phyloP scores from a whole-genome alignment of 129 eudicot genomes.

The Heracleum sosnowskyi region DNA sequence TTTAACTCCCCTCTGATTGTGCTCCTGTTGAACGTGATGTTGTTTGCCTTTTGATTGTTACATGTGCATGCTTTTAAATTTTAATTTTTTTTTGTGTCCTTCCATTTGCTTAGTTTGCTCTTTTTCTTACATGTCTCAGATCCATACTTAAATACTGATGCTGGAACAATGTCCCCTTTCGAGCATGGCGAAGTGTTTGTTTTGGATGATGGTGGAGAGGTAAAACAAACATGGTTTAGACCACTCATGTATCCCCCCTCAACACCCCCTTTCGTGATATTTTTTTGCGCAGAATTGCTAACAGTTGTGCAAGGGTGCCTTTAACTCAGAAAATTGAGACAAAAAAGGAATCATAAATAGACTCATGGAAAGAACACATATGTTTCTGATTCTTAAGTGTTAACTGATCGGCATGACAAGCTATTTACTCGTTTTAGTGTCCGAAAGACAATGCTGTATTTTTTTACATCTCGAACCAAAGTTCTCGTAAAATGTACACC shows the following conservation, averaged over 20 bases:
- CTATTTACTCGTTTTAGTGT: not conserved
- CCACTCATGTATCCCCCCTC: not conserved
- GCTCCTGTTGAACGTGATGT: not conserved
- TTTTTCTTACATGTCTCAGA: conserved; percentile 39
- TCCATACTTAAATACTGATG: conserved; percentile 97
- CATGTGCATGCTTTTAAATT: not conserved
- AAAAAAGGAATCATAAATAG: not conserved
- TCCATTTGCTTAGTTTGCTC: conserved; percentile 8
- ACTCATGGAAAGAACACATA: not conserved
- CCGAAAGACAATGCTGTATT: not conserved
- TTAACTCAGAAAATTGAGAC: not conserved
- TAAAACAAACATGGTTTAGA: conserved; percentile 16
- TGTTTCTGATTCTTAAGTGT: not conserved
- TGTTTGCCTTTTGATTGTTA: not conserved
- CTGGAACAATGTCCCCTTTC: conserved; percentile 99
- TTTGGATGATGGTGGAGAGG: conserved; percentile 98
- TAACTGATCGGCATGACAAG: not conserved
- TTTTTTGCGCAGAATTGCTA: not conserved
- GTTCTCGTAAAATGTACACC: not conserved
- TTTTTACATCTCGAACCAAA: not conserved
- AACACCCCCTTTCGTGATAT: not conserved
- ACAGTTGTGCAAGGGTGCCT: not conserved
- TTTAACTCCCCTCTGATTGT: not conserved
- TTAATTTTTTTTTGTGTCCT: not conserved
- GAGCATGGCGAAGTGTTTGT: conserved; percentile 98